Percentiles rank a stretch among this genome's conserved stretches.
Conservation (phyloP, 306 rosid genomes). For the Rubus idaeus region DNA sequence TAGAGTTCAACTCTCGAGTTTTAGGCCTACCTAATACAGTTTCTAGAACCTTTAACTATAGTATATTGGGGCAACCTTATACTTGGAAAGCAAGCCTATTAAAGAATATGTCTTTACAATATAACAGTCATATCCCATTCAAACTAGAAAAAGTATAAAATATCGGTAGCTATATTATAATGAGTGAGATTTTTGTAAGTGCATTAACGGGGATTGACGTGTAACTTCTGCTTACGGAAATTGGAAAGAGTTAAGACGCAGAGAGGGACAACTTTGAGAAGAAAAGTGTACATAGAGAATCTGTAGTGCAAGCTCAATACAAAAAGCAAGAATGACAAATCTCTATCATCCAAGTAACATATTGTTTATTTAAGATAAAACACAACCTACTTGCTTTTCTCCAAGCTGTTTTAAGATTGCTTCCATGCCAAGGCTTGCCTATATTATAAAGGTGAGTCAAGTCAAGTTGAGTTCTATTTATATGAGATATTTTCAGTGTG, state of each 20-base stretch:
- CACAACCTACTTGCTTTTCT: not conserved
- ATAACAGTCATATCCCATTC: slow-evolving; percentile 7
- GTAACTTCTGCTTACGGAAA: slow-evolving; percentile 14
- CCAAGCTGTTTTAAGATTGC: slow-evolving; percentile 9
- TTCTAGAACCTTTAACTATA: not conserved
- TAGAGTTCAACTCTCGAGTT: not conserved
- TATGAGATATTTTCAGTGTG: not conserved
- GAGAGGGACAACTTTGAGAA: not conserved
- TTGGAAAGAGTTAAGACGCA: not conserved
- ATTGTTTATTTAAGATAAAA: slow-evolving; percentile 4
- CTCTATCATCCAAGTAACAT: slow-evolving; percentile 1
- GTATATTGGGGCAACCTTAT: not conserved
- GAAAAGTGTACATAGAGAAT: not conserved
- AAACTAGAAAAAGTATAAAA: not conserved
- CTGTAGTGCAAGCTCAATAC: slow-evolving; percentile 12
- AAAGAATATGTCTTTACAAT: not conserved
- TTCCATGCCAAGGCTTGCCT: slow-evolving; percentile 21
- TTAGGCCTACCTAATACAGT: not conserved
- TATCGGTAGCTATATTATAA: not conserved
- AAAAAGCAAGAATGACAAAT: slow-evolving; percentile 12
- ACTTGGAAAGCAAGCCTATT: not conserved
- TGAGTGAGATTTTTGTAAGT: not conserved
- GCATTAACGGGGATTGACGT: slow-evolving; percentile 9
- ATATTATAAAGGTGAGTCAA: slow-evolving; percentile 1
- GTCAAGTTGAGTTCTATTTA: not conserved